Conservation (phyloP, 106 monocot species). For the Dioscorea dumetorum region DNA sequence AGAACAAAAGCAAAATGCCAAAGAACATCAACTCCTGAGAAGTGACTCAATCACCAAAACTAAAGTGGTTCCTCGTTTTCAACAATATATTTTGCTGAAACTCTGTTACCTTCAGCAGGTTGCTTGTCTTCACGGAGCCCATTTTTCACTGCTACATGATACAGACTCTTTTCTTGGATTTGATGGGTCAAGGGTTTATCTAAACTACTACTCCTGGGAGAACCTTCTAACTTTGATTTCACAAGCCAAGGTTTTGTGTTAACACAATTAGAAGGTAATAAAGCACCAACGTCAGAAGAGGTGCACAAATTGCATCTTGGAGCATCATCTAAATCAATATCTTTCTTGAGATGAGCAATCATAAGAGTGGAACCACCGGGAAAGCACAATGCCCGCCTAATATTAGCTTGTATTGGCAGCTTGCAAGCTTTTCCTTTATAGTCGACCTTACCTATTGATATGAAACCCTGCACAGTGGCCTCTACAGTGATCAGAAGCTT, state of each 20-base stretch:
- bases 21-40: too few relatives aligned
- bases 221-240: slow-evolving; percentile 3
- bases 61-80: too few relatives aligned
- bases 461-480: slow-evolving; percentile 52
- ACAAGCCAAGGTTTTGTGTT: neutral
- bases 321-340: slow-evolving; percentile 6
- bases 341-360: slow-evolving; percentile 53
- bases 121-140: neutral
- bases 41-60: too few relatives aligned
- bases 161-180: neutral
- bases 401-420: slow-evolving; percentile 62
- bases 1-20: too few relatives aligned
- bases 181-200: neutral
- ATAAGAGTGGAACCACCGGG: slow-evolving; percentile 85
- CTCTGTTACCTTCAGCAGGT: slow-evolving; percentile 10
- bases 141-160: slow-evolving; percentile 1
- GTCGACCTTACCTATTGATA: slow-evolving; percentile 57
- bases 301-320: neutral
- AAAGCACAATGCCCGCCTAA: slow-evolving; percentile 70
- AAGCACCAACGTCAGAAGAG: slow-evolving; percentile 4
- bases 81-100: too few relatives aligned
- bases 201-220: neutral
- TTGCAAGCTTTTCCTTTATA: slow-evolving; percentile 57
- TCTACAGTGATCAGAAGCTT: neutral
- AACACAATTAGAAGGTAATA: neutral